Conservation (phyloP, 179 eudicot genomes). For the Heliamphora pulchella region DNA sequence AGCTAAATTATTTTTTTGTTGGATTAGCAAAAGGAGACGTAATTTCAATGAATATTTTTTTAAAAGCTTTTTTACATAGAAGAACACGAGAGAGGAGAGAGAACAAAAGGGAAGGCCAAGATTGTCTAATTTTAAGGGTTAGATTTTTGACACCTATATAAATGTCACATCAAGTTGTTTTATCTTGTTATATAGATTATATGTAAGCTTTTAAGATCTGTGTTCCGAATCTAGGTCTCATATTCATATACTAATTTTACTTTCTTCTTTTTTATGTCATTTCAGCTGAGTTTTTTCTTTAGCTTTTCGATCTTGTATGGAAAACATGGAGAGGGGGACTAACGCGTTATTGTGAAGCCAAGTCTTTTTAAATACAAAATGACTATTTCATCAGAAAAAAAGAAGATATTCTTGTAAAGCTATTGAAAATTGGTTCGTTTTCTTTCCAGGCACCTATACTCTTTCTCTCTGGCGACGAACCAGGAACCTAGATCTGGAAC, state of each 20-base stretch:
- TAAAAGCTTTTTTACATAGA: too few species aligned
- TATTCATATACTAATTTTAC: neutral
- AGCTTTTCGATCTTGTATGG: neutral
- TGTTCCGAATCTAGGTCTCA: neutral
- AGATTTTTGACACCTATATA: too few species aligned
- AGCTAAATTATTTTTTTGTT: too few species aligned
- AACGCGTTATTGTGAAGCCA: neutral
- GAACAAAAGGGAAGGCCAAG: too few species aligned
- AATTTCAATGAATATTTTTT: too few species aligned
- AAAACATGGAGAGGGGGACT: neutral
- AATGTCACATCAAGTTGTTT: too few species aligned
- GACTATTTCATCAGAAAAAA: neutral
- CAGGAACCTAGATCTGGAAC: constrained; percentile 38
- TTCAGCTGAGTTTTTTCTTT: neutral
- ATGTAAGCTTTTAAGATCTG: neutral
- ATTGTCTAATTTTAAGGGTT: too few species aligned
- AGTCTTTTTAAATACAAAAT: neutral
- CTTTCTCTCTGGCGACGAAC: constrained; percentile 63
- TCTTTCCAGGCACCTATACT: constrained; percentile 47
- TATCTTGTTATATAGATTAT: neutral
- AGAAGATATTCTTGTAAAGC: neutral
- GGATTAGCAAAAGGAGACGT: too few species aligned
- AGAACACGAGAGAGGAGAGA: too few species aligned
- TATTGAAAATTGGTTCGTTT: neutral
- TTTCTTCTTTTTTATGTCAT: neutral